Evolutionary conservation across 148 eudicot species (phyloP).

Genomic region (Arbutus unedo): DNA sequence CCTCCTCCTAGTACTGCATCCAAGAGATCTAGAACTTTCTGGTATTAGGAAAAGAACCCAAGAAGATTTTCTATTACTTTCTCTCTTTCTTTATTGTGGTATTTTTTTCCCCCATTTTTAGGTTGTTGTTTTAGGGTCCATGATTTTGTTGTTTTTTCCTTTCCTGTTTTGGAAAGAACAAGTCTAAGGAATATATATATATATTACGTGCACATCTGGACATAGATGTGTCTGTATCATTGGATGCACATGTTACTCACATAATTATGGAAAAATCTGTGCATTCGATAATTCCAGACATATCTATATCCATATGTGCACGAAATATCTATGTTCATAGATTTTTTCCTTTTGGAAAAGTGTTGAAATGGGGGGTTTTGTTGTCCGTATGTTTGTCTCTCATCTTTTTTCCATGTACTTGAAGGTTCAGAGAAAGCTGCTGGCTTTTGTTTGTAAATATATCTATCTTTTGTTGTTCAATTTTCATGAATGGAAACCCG

Average conservation of each 20-base stretch:
- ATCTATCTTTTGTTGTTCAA: background rate
- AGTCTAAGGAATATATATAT: no score
- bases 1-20: constrained; percentile 25
- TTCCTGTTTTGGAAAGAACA: no score
- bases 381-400: background rate
- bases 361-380: background rate
- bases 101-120: background rate
- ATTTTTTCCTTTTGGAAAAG: no score
- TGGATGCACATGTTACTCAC: no score
- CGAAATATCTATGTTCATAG: no score
- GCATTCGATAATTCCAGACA: no score
- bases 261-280: no score
- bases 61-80: background rate
- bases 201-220: no score
- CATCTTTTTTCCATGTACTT: constrained; percentile 3
- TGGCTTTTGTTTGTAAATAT: background rate
- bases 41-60: no score
- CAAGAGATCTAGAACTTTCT: constrained; percentile 50
- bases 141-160: background rate
- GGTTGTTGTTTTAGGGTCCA: background rate
- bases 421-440: background rate
- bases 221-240: no score
- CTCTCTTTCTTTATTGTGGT: background rate
- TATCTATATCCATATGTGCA: no score
- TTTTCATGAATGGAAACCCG: background rate